These are phyloP conservation scores for Penicillium sp. DNA, from an alignment of 2,329 filamentous ascomycete genomes.

Conservation along the genomic window DNA sequence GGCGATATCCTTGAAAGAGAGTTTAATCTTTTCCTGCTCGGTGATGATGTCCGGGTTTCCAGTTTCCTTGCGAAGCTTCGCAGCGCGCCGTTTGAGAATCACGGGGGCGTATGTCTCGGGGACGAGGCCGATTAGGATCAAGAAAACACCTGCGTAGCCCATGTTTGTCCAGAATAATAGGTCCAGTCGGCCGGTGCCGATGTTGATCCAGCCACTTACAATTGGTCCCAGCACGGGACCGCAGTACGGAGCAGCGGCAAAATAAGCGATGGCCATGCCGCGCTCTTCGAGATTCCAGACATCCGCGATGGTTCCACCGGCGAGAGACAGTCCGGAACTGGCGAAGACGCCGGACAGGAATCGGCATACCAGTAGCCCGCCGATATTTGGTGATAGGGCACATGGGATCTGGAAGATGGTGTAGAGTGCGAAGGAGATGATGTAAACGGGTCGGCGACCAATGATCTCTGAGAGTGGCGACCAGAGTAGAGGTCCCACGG, in stretches of 20 bases:
- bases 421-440: conserved; percentile 34
- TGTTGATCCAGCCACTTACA: conserved; percentile 69
- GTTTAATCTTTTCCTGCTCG: conserved; percentile 31
- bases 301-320: conserved; percentile 50
- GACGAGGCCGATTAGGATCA: conserved; percentile 25
- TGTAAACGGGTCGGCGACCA: conserved; percentile 34
- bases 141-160: conserved; percentile 29
- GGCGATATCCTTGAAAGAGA: conserved; percentile 44
- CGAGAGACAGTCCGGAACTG: conserved; percentile 29
- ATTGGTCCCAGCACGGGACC: conserved; percentile 74
- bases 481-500: conserved; percentile 49
- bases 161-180: conserved; percentile 38
- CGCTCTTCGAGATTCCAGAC: conserved; percentile 76
- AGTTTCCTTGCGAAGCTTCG: conserved; percentile 33
- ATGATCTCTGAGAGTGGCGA: conserved; percentile 34
- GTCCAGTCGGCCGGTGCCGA: conserved; percentile 30
- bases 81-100: conserved; percentile 36
- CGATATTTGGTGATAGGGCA: conserved; percentile 34
- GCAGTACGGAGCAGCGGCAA: conserved; percentile 75
- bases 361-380: conserved; percentile 28
- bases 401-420: conserved; percentile 39
- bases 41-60: conserved; percentile 34
- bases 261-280: conserved; percentile 79
- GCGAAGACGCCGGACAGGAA: conserved; percentile 35
- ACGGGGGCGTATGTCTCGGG: conserved; percentile 40